Base-by-base conservation (phyloP, 129 eudicot species). In the Lactuca sativa region DNA sequence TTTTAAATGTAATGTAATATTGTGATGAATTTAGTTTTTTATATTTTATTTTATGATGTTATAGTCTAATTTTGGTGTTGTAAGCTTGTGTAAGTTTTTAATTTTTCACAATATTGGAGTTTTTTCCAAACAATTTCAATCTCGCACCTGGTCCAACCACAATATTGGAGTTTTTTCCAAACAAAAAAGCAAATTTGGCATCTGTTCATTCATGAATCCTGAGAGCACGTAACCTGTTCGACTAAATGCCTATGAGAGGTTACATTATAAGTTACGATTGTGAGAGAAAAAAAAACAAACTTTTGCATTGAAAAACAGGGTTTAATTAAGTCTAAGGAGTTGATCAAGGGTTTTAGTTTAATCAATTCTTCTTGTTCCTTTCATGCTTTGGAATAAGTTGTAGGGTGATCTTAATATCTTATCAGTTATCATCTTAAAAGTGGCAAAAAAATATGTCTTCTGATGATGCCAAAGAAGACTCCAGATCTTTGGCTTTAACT, bases 401-500 rank as follows among this genome's bases (percentile, higher is more conserved):
- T 1, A 4, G 4, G 4, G 37, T 18, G 9, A 9, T 41, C 11
- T 7, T n/a, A n/a, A n/a, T n/a, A n/a, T n/a, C n/a, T n/a, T n/a
- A n/a, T n/a, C n/a, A n/a, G n/a, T n/a, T 0, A 2, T 41, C 12
- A 5, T 41, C 48, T 44, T 44, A 4, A 44, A 37, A 17, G 7
- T 52, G 52, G 71, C 54, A 74, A 61, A 59, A 73, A 57, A 79
- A n/a, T 18, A 18, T 79, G 83, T 43, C 74, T n/a, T 74, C 75
- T 5, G 88, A 80, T 37, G 72, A 48, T 57, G 60, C 57, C 52
- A 52, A 57, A 6, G 76, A 95, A 79, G 99, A 95, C 72, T 61
- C 83, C 59, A 78, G 99, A 75, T 90, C 99, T 54, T 75, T 90
- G 85, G 99, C 93, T 74, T 84, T 90, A 62, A 95, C 99, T 64